These are phyloP conservation scores for Thelephora aurantiotincta DNA, from an alignment of 768 basidiomycete genomes.

Conservation along the genomic window DNA sequence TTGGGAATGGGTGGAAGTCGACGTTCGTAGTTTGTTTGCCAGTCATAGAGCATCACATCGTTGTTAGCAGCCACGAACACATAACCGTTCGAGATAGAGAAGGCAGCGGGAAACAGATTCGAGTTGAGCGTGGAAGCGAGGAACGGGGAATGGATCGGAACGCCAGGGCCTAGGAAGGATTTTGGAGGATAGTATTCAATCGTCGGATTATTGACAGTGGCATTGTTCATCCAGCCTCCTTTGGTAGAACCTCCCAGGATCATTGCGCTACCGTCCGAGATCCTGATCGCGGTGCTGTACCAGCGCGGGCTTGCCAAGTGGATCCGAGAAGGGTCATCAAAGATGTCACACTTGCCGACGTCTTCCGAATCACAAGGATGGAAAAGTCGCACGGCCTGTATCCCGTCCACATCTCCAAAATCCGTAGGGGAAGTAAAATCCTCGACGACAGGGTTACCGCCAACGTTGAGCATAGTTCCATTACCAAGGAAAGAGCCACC, in stretches of 20 bases:
- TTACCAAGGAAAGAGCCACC: constrained; percentile 68
- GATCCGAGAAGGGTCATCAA: constrained; percentile 47
- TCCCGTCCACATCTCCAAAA: constrained; percentile 62
- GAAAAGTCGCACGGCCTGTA: constrained; percentile 62
- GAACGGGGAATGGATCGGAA: constrained; percentile 51
- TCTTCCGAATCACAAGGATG: constrained; percentile 43
- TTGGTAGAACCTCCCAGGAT: constrained; percentile 71
- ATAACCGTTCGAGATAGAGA: constrained; percentile 52
- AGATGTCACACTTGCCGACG: constrained; percentile 39
- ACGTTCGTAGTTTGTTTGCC: constrained; percentile 46
- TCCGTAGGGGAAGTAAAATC: constrained; percentile 50
- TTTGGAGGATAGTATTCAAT: constrained; percentile 78
- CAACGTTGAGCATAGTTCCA: constrained; percentile 66
- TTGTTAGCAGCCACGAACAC: constrained; percentile 69
- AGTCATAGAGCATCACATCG: constrained; percentile 72
- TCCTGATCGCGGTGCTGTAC: constrained; percentile 62
- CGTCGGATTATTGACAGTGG: constrained; percentile 68
- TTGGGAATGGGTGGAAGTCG: constrained; percentile 60
- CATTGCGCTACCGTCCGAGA: constrained; percentile 70
- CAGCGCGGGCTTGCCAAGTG: constrained; percentile 70
- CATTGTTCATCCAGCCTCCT: constrained; percentile 81
- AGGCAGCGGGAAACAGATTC: constrained; percentile 74
- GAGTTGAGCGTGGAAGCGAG: constrained; percentile 60
- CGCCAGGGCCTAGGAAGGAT: constrained; percentile 47
- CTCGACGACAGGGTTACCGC: constrained; percentile 68